Base-by-base conservation (phyloP, 371 early-diverging fungal species). In the Vairimorpha apis region DNA sequence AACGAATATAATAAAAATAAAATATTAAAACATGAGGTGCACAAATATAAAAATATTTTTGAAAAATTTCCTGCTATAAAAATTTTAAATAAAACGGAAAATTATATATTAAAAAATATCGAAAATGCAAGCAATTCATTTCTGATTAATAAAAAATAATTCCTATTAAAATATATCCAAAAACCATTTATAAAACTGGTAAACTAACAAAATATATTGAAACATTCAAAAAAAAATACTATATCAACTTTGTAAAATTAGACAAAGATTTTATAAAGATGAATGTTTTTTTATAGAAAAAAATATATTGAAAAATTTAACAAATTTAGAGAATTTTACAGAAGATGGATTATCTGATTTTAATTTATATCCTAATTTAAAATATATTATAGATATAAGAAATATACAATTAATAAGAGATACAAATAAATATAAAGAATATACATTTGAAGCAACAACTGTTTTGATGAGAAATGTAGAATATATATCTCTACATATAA, bases 1-100 rank as follows among this genome's bases (percentile, higher is more conserved):
- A 53, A 53, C 18, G 55, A 53, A 53, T 53, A 53, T 18, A 53
- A 53, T 29, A 53, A 53, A 29, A 53, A 53, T 27, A 3, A 14
- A 16, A 53, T 27, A 53, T 29, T 53, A 25, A 5, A 2, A 25
- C 5, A 53, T 27, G 16, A 53, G 27, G 5, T 21, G 3, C 2
- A 8, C 7, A 53, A 16, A 53, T 53, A 53, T 53, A 53, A 29
- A 7, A 25, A 8, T 27, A 21, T 53, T 7, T 53, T 27, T 29
- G 18, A 53, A 27, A 25, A 53, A 14, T 27, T 27, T 53, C 5
- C 1, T 27, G 2, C 27, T 12, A 53, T 27, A 29, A 53, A 53
- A 16, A 27, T 27, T 27, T 27, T 53, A 25, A 16, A 27, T 7
- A 2, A 53, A 5, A 53, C 27, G 3, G 55, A 53, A 5, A 53